A percentile compares a stretch with the other conserved stretches of the same genome.
These are phyloP conservation scores for Blastobotrys peoriensis DNA, from an alignment of 805 yeast species.

Conservation along the genomic window DNA sequence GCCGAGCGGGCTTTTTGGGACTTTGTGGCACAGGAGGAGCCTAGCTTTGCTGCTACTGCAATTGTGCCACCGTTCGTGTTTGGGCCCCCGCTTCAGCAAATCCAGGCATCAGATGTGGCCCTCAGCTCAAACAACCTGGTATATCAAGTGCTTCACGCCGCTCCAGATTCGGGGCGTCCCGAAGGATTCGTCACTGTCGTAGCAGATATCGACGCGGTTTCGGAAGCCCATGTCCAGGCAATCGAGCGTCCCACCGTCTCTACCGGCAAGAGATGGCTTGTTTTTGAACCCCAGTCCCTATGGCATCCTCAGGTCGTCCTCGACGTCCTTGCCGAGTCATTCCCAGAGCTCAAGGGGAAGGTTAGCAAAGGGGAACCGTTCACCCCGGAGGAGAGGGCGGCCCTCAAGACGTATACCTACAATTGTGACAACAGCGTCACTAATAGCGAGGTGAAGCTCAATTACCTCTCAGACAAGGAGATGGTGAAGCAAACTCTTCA, in stretches of 20 bases:
- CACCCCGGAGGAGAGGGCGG: too few relatives aligned
- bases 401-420: too few relatives aligned
- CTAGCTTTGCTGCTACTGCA: slow-evolving; percentile 19
- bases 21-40: slow-evolving; percentile 31
- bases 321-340: neutral
- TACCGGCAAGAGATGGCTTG: neutral
- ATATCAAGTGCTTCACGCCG: neutral
- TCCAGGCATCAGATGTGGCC: slow-evolving; percentile 20
- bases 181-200: neutral
- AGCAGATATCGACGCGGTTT: neutral
- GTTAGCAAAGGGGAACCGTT: too few relatives aligned
- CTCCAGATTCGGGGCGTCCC: neutral
- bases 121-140: neutral
- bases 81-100: slow-evolving; percentile 26
- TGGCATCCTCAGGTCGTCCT: neutral
- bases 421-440: too few relatives aligned
- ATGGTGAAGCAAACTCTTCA: too few relatives aligned
- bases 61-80: slow-evolving; percentile 27
- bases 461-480: too few relatives aligned
- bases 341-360: neutral
- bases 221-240: neutral
- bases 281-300: neutral
- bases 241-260: neutral
- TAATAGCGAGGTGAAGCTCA: too few relatives aligned
- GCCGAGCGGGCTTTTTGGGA: slow-evolving; percentile 57